Percentiles rank a stretch among this genome's conserved stretches.
phyloP scores from a whole-genome alignment of 2,329 filamentous ascomycete species.

The Myriosclerotinia scirpicola region DNA sequence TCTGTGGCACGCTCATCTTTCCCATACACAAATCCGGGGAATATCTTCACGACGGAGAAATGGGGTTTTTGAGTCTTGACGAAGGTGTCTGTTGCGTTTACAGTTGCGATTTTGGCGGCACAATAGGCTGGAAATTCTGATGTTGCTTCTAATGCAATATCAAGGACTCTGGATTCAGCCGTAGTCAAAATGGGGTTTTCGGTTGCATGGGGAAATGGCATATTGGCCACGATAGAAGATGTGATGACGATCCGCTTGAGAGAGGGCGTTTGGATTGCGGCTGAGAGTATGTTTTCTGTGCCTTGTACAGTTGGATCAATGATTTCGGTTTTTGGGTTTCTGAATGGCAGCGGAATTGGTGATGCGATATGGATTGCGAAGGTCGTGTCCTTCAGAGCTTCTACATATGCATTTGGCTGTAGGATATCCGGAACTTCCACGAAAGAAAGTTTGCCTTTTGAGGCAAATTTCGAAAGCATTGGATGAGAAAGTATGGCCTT shows the following conservation, averaged over 20 bases:
- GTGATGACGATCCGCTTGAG: constrained; percentile 11
- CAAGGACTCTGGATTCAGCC: not conserved
- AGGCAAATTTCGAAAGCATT: not conserved
- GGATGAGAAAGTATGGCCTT: not conserved
- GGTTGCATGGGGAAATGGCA: not conserved
- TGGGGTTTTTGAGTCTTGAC: not conserved
- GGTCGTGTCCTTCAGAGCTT: not conserved
- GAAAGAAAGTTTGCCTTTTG: not conserved
- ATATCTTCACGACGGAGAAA: not conserved
- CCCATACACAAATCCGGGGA: constrained; percentile 13
- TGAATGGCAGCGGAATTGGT: not conserved
- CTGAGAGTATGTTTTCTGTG: not conserved
- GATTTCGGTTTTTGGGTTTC: not conserved
- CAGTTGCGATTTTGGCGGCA: constrained; percentile 16
- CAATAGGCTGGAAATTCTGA: constrained; percentile 10
- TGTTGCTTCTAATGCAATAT: not conserved
- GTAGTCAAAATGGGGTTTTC: not conserved
- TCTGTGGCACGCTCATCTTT: not conserved
- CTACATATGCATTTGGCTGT: not conserved
- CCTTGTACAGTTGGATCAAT: not conserved
- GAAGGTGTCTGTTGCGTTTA: not conserved
- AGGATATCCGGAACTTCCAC: not conserved
- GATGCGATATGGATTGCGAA: constrained; percentile 15
- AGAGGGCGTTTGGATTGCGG: not conserved
- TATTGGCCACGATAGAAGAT: not conserved